Evolutionary conservation across 2,329 filamentous ascomycete genomes (phyloP).

Genomic region (Hypoxylon sp.): DNA sequence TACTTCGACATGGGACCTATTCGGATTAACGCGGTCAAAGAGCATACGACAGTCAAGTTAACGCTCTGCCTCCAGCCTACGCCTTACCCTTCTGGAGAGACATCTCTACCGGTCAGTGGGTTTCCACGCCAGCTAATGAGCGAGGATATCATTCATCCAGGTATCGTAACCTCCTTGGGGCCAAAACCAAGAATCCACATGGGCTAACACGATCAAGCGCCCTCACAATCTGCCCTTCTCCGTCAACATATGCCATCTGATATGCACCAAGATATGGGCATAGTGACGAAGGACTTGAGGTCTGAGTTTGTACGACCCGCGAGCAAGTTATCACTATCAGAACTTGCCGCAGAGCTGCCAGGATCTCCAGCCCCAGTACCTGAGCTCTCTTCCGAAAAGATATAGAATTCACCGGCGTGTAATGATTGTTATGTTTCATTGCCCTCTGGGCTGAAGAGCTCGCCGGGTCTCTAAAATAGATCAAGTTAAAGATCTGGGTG

Average conservation of each 20-base stretch:
- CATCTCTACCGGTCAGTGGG: conserved; percentile 50
- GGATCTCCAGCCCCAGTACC: conserved; percentile 9
- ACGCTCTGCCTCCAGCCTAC: conserved; percentile 45
- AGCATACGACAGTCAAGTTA: conserved; percentile 45
- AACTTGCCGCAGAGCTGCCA: conserved; percentile 11
- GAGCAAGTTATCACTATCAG: not conserved
- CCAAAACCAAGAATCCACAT: not conserved
- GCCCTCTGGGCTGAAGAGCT: conserved; percentile 13
- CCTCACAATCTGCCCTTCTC: not conserved
- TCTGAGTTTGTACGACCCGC: not conserved
- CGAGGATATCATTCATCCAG: conserved; percentile 40
- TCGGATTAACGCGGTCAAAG: conserved; percentile 41
- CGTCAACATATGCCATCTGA: not conserved
- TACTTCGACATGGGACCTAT: conserved; percentile 49
- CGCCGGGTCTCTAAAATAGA: not conserved
- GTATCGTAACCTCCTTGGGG: not conserved
- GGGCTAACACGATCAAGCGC: conserved; percentile 5
- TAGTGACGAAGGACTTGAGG: not conserved
- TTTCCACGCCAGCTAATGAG: conserved; percentile 52
- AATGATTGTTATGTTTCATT: not conserved
- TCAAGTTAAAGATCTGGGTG: not conserved
- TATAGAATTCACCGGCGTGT: not conserved
- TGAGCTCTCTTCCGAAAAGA: conserved; percentile 11
- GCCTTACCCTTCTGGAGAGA: conserved; percentile 44
- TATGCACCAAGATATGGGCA: not conserved